Conservation (phyloP, 495 filamentous ascomycete species). For the Podospora pseudopauciseta region DNA sequence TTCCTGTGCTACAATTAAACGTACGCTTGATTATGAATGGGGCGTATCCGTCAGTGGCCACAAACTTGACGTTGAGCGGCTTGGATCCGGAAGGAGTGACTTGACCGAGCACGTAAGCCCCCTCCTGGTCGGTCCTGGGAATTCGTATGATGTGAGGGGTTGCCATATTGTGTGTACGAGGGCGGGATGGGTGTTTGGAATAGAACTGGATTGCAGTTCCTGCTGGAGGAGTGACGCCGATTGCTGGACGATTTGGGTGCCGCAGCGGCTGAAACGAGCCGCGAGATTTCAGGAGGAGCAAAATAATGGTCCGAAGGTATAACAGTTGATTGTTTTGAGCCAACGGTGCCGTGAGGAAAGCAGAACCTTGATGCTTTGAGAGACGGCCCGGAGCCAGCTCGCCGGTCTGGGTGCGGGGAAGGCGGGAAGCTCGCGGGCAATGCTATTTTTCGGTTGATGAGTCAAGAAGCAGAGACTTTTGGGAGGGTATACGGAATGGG, state of each 20-base stretch:
- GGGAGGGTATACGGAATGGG: background rate
- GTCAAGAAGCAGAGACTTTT: background rate
- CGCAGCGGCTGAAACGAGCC: background rate
- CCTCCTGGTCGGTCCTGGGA: constrained; percentile 51
- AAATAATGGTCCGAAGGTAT: constrained; percentile 2
- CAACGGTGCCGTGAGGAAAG: background rate
- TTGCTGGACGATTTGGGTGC: background rate
- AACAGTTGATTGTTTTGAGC: background rate
- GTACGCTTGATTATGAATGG: constrained; percentile 58
- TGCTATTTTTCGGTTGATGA: constrained; percentile 6
- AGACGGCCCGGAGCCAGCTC: constrained; percentile 6
- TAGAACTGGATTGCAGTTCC: background rate
- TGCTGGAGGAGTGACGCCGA: background rate
- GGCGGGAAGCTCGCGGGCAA: background rate
- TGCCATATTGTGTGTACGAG: constrained; percentile 13
- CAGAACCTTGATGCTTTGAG: background rate
- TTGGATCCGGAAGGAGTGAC: constrained; percentile 46
- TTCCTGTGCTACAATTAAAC: constrained; percentile 21
- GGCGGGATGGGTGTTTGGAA: constrained; percentile 8
- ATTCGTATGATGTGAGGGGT: constrained; percentile 48
- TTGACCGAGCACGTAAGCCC: constrained; percentile 56
- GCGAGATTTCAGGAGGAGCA: background rate
- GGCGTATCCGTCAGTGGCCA: constrained; percentile 63
- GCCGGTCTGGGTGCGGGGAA: constrained; percentile 9
- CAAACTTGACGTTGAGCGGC: constrained; percentile 57